Evolutionary conservation across 140 eudicot species (phyloP).

Genomic region (Anethum foeniculum): DNA sequence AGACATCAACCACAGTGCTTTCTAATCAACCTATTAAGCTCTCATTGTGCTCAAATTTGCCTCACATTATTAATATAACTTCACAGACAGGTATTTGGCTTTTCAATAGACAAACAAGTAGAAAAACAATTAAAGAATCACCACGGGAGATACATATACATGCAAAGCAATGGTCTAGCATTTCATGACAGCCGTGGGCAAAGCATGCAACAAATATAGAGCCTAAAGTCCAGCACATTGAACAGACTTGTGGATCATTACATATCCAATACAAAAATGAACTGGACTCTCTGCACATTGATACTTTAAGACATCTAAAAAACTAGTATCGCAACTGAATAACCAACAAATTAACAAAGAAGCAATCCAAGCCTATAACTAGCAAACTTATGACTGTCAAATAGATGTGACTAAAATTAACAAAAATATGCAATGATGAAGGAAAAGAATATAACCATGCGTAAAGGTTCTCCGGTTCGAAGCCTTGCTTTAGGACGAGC

Average conservation of each 20-base stretch:
- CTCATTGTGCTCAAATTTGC: neutral
- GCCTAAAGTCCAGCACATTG: neutral
- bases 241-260: neutral
- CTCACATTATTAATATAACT: neutral
- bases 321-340: neutral
- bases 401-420: neutral
- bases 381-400: neutral
- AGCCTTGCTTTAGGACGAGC: conserved; percentile 93
- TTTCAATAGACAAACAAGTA: neutral
- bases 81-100: neutral
- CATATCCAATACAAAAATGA: neutral
- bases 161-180: neutral
- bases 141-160: neutral
- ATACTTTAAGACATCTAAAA: neutral
- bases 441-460: conserved; percentile 40
- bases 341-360: neutral
- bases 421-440: conserved; percentile 8
- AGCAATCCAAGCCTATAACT: neutral
- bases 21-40: neutral
- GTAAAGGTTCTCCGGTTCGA: conserved; percentile 72
- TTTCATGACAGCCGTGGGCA: neutral
- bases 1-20: neutral
- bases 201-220: neutral
- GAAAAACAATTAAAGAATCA: neutral
- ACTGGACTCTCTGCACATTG: neutral